These are phyloP conservation scores for Trametes sp. DNA, from an alignment of 1,284 basidiomycete genomes.

Conservation along the genomic window DNA sequence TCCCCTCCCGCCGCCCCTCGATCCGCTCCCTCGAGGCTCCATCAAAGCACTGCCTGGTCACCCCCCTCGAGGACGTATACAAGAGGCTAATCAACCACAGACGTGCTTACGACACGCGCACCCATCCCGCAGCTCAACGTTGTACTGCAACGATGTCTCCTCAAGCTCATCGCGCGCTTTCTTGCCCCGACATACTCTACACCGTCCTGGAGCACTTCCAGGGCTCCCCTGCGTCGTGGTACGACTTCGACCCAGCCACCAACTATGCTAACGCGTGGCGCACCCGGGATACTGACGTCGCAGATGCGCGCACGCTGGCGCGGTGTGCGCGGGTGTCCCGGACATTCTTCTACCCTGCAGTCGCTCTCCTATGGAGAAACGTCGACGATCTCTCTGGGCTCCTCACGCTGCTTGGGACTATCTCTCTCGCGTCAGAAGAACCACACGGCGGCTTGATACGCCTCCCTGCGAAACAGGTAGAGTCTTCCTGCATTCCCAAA, in stretches of 20 bases:
- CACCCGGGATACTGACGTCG: conserved; percentile 1
- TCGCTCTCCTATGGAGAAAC: conserved; percentile 22
- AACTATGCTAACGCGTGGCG: conserved; percentile 18
- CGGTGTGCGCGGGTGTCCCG: conserved; percentile 24
- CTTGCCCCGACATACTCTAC: conserved; percentile 26
- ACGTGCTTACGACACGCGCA: neutral
- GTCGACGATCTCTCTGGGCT: conserved; percentile 21
- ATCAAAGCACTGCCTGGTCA: neutral
- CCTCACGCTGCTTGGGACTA: neutral
- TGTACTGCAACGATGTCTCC: neutral
- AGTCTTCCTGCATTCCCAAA: neutral
- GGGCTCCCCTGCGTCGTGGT: conserved; percentile 14
- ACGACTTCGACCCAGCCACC: conserved; percentile 22
- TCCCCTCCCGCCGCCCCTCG: conserved; percentile 1
- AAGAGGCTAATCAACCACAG: neutral
- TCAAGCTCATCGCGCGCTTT: conserved; percentile 14
- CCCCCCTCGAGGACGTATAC: neutral
- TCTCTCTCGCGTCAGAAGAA: neutral
- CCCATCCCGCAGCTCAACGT: neutral
- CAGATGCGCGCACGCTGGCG: conserved; percentile 13
- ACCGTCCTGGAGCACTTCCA: conserved; percentile 23
- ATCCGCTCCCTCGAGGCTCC: neutral
- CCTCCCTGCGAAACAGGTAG: neutral
- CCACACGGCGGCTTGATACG: neutral
- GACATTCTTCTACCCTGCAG: conserved; percentile 24